These are phyloP conservation scores for Penicillium carneum DNA, from an alignment of 2,329 filamentous ascomycete genomes.

Conservation along the genomic window DNA sequence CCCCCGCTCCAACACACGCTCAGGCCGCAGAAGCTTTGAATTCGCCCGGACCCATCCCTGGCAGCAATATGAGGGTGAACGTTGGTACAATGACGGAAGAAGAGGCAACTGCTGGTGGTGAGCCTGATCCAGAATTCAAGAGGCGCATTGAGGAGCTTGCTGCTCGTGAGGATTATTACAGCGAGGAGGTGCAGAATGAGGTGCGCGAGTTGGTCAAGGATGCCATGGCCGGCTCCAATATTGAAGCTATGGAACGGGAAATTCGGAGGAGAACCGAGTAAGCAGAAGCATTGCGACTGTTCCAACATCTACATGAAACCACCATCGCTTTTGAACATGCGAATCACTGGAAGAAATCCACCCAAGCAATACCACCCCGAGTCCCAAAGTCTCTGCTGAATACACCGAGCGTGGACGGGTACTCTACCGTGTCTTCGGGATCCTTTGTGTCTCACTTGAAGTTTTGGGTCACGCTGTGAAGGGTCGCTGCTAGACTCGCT, in stretches of 20 bases:
- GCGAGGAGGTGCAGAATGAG: slow-evolving; percentile 78
- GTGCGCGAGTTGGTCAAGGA: slow-evolving; percentile 81
- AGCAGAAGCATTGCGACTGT: slow-evolving; percentile 27
- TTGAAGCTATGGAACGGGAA: slow-evolving; percentile 67
- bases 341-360: neutral
- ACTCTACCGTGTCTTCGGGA: too few relatives aligned
- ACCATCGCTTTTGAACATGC: slow-evolving; percentile 1
- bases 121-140: slow-evolving; percentile 81
- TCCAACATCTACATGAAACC: neutral
- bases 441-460: neutral
- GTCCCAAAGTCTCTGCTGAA: neutral
- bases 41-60: slow-evolving; percentile 70
- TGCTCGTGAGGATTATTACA: slow-evolving; percentile 80
- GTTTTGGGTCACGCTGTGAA: neutral
- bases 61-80: slow-evolving; percentile 74
- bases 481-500: neutral
- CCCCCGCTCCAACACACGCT: slow-evolving; percentile 36
- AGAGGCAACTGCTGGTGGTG: slow-evolving; percentile 63
- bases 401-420: neutral
- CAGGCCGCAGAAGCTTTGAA: slow-evolving; percentile 46
- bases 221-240: slow-evolving; percentile 72
- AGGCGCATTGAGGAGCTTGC: slow-evolving; percentile 89
- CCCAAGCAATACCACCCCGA: neutral
- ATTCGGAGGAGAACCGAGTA: slow-evolving; percentile 69
- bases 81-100: slow-evolving; percentile 74